Evolutionary conservation across 371 early-diverging fungal genomes (phyloP).

Genomic region (Polyrhizophydium stewartii): DNA sequence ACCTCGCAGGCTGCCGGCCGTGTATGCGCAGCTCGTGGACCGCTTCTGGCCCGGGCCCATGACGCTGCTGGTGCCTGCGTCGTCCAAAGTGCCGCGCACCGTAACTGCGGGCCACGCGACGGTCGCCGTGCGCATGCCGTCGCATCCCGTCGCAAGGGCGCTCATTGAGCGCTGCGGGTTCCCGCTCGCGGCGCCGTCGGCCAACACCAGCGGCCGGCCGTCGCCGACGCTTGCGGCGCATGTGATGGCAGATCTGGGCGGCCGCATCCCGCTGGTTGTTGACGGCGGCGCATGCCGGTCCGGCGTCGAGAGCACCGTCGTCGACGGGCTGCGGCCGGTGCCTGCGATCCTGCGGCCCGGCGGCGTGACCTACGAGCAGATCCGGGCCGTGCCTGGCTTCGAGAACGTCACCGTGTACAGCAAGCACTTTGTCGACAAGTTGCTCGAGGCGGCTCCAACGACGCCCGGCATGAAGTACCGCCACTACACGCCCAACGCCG

Average conservation of each 20-base stretch:
- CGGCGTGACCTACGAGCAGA: slow-evolving; percentile 84
- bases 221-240: slow-evolving; percentile 94
- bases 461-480: slow-evolving; percentile 99
- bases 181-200: slow-evolving; percentile 99
- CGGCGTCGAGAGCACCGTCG: slow-evolving; percentile 97
- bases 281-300: slow-evolving; percentile 91
- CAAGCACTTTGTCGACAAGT: slow-evolving; percentile 67
- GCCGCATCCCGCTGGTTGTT: slow-evolving; percentile 79
- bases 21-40: slow-evolving; percentile 64
- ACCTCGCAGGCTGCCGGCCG: slow-evolving; percentile 51
- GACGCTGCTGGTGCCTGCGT: slow-evolving; percentile 86
- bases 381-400: slow-evolving; percentile 46
- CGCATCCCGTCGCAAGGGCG: slow-evolving; percentile 86
- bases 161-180: slow-evolving; percentile 82
- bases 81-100: slow-evolving; percentile 58
- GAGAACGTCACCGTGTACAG: slow-evolving; percentile 66
- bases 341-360: slow-evolving; percentile 97
- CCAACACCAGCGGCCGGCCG: slow-evolving; percentile 96
- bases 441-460: slow-evolving; percentile 73
- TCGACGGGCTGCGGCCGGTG: slow-evolving; percentile 66
- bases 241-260: slow-evolving; percentile 84
- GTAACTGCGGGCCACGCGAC: slow-evolving; percentile 89
- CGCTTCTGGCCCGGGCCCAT: slow-evolving; percentile 98
- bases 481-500: slow-evolving; percentile 95
- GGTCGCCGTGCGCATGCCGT: slow-evolving; percentile 95